A percentile compares a stretch with the other conserved stretches of the same genome.
These are phyloP conservation scores for Syncephalastrum racemosum DNA, from an alignment of 371 early-diverging fungal species.

Conservation along the genomic window DNA sequence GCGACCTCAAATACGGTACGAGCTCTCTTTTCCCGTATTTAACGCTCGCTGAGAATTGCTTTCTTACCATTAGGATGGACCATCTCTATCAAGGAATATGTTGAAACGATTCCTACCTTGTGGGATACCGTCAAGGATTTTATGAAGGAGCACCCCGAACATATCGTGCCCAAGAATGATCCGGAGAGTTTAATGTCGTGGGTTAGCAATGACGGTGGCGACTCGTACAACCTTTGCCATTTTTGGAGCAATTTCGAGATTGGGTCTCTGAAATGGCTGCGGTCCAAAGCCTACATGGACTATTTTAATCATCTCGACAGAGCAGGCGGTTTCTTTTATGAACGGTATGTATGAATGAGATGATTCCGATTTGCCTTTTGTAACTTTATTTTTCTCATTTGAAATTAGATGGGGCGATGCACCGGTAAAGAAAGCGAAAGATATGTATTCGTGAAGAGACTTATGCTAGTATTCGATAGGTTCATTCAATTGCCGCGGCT, in stretches of 20 bases:
- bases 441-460: too few relatives aligned
- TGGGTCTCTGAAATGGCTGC: slow-evolving; percentile 80
- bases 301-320: slow-evolving; percentile 86
- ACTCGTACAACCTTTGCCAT: slow-evolving; percentile 76
- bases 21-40: slow-evolving; percentile 63
- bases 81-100: slow-evolving; percentile 76
- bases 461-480: slow-evolving; percentile 24
- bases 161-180: slow-evolving; percentile 32
- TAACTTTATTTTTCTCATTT: not conserved
- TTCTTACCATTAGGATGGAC: slow-evolving; percentile 46
- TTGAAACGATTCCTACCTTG: slow-evolving; percentile 79
- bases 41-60: slow-evolving; percentile 51
- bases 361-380: not conserved
- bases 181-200: slow-evolving; percentile 23
- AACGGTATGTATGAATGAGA: slow-evolving; percentile 44
- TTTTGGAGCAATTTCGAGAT: slow-evolving; percentile 99
- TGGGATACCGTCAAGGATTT: slow-evolving; percentile 65
- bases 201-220: slow-evolving; percentile 32
- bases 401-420: slow-evolving; percentile 89
- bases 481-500: slow-evolving; percentile 83
- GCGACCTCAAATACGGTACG: slow-evolving; percentile 77
- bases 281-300: slow-evolving; percentile 64
- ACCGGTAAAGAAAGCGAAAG: slow-evolving; percentile 50
- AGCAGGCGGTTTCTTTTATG: slow-evolving; percentile 93
- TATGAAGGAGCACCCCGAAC: slow-evolving; percentile 51